Percentiles rank a stretch among this genome's conserved stretches.
These are phyloP conservation scores for Metschnikowia koreensis DNA, from an alignment of 805 yeast genomes.

Conservation along the genomic window DNA sequence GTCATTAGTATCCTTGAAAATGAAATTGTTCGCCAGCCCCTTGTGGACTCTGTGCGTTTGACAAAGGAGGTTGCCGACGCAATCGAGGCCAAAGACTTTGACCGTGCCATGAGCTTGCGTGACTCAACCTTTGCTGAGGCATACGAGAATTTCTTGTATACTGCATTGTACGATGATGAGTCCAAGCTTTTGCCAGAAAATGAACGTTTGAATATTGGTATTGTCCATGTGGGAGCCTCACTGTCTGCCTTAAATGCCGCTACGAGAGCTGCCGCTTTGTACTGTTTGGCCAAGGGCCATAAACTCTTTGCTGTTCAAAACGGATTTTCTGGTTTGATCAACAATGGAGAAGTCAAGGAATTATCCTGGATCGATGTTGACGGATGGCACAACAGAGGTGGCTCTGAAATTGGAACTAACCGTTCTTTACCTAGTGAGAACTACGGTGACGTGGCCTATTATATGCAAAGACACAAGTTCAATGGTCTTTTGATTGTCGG, in stretches of 20 bases:
- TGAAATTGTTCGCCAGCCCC: slow-evolving; percentile 77
- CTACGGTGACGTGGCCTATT: slow-evolving; percentile 86
- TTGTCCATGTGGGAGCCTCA: slow-evolving; percentile 78
- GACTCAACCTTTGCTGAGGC: slow-evolving; percentile 82
- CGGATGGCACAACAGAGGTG: slow-evolving; percentile 73
- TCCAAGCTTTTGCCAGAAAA: slow-evolving; percentile 49
- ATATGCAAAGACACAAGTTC: slow-evolving; percentile 82
- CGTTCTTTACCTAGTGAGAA: slow-evolving; percentile 37
- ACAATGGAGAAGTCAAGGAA: slow-evolving; percentile 58
- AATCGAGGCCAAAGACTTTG: slow-evolving; percentile 74
- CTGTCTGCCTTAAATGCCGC: slow-evolving; percentile 78
- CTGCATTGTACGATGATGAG: slow-evolving; percentile 63
- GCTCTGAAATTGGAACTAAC: slow-evolving; percentile 81
- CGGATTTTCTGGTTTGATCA: slow-evolving; percentile 70
- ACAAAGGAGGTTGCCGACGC: slow-evolving; percentile 92
- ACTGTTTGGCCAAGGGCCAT: slow-evolving; percentile 75
- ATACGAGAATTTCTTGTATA: slow-evolving; percentile 45
- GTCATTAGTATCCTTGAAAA: slow-evolving; percentile 89
- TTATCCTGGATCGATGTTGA: slow-evolving; percentile 68
- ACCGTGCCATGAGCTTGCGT: slow-evolving; percentile 80
- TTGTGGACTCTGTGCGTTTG: slow-evolving; percentile 84
- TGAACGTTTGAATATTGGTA: slow-evolving; percentile 61
- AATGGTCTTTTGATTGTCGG: slow-evolving; percentile 92
- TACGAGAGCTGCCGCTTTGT: slow-evolving; percentile 70
- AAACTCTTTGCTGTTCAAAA: slow-evolving; percentile 67